Evolutionary conservation across 2,329 filamentous ascomycete genomes (phyloP).

Genomic region (Monosporascus ibericus): DNA sequence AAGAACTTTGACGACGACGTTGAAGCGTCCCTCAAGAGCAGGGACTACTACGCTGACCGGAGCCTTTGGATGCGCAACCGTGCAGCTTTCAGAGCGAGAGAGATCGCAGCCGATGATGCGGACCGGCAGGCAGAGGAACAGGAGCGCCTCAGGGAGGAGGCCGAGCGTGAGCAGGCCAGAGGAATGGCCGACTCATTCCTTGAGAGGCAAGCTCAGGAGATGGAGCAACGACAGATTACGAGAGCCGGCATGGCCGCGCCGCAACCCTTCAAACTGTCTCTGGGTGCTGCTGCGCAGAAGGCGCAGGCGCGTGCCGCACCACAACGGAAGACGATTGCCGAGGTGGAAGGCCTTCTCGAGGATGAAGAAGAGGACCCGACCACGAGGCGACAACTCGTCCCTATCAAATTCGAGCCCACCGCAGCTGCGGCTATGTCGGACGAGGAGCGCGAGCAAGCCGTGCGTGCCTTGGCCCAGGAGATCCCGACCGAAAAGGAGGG

Average conservation of each 20-base stretch:
- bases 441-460: conserved; percentile 79
- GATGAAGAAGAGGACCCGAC: conserved; percentile 80
- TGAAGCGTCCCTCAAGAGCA: conserved; percentile 65
- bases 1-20: conserved; percentile 83
- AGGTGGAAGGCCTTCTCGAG: conserved; percentile 90
- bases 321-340: conserved; percentile 74
- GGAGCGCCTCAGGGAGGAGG: conserved; percentile 63
- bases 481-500: conserved; percentile 84
- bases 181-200: conserved; percentile 90
- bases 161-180: conserved; percentile 69
- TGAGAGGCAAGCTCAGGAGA: conserved; percentile 73
- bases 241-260: conserved; percentile 45
- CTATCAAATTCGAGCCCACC: conserved; percentile 73
- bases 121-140: conserved; percentile 75
- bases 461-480: conserved; percentile 76
- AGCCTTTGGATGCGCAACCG: conserved; percentile 81
- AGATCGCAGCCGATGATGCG: conserved; percentile 71
- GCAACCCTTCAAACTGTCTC: conserved; percentile 84
- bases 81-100: conserved; percentile 63
- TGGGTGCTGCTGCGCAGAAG: conserved; percentile 80
- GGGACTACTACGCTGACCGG: conserved; percentile 83
- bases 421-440: conserved; percentile 67
- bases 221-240: conserved; percentile 44
- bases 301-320: conserved; percentile 49
- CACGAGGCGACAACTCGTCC: conserved; percentile 69